Base-by-base conservation (phyloP, 2,329 filamentous ascomycete genomes). In the Paecilomyces fulvus region DNA sequence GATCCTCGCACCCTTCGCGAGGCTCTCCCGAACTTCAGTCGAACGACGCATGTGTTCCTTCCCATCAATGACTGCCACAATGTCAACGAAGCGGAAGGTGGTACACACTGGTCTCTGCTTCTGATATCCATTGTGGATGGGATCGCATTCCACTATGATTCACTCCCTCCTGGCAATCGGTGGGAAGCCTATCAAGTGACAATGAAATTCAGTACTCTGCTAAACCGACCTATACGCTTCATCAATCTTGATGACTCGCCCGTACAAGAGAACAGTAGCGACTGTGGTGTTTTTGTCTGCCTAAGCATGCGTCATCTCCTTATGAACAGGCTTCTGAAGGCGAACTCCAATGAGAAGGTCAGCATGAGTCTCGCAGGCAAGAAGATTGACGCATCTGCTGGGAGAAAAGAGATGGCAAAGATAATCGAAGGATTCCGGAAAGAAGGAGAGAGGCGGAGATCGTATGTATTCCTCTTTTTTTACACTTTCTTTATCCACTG, bases 71-170 rank as follows among this genome's bases (percentile, higher is more conserved):
- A 99, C 75, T 89, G 86, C 65, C 81, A 82, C 51, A 89, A 90
- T 63, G 83, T 88, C 51, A 82, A 80, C 52, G 77, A 87, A 56
- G 86, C 90, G n/a, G 92, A 96, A 74, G 90, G 89, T 46, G 94
- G 94, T 43, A 89, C 88, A 2, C 94, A 99, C 72, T 99, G 94
- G 94, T 95, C 90, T 0, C 78, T 99, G 0, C 84, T 99, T 0
- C 83, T 99, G 2, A 92, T 99, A 30, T 91, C 87, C 11, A 82
- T 91, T 46, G 85, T 95, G 52, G 94, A 99, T 69, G 86, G 90
- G 8, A 85, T 96, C 2, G 90, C 92, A 0, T 99, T 99, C 72
- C 94, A 99, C 77, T 99, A 99, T 75, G 94, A 99, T 75, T 92
- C 88, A 1, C 79, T 97, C 25, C 82, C 83, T 1, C 85, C 86